These are phyloP conservation scores for Solanum hybrid DNA, from an alignment of 305 asterid genomes.

Conservation along the genomic window DNA sequence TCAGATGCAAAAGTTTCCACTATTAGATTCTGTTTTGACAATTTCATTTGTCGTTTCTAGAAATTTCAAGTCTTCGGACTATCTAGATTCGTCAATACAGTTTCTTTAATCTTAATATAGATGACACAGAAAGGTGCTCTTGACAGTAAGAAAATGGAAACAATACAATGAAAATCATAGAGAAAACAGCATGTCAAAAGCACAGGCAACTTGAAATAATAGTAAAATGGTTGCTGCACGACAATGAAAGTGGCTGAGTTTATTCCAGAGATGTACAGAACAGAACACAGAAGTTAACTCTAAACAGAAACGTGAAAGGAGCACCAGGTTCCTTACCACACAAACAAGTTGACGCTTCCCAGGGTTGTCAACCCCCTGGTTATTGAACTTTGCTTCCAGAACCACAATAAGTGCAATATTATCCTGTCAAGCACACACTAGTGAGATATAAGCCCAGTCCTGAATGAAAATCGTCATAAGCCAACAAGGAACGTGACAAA, in stretches of 20 bases:
- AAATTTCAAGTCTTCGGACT: not conserved
- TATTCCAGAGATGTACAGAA: not conserved
- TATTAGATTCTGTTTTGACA: not conserved
- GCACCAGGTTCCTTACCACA: conserved; percentile 49
- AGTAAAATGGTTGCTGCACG: not conserved
- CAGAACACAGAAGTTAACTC: not conserved
- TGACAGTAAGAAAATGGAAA: not conserved
- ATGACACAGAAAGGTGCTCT: not conserved
- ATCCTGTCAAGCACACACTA: conserved; percentile 43
- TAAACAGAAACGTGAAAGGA: not conserved
- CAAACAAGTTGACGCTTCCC: conserved; percentile 95
- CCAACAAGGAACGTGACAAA: not conserved
- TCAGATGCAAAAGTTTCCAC: not conserved
- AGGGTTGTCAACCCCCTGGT: conserved; percentile 70
- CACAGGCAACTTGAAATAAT: conserved; percentile 1
- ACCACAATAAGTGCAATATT: conserved; percentile 76
- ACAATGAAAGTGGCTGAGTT: not conserved
- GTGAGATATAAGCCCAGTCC: not conserved
- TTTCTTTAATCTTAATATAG: not conserved
- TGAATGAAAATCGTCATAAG: not conserved
- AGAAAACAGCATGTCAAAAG: not conserved
- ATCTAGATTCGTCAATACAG: not conserved
- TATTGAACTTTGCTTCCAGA: conserved; percentile 81
- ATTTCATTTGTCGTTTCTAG: not conserved
- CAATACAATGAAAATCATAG: not conserved